These are phyloP conservation scores for Saccharomyces hybrid DNA, from an alignment of 1,139 yeast species.

Conservation along the genomic window DNA sequence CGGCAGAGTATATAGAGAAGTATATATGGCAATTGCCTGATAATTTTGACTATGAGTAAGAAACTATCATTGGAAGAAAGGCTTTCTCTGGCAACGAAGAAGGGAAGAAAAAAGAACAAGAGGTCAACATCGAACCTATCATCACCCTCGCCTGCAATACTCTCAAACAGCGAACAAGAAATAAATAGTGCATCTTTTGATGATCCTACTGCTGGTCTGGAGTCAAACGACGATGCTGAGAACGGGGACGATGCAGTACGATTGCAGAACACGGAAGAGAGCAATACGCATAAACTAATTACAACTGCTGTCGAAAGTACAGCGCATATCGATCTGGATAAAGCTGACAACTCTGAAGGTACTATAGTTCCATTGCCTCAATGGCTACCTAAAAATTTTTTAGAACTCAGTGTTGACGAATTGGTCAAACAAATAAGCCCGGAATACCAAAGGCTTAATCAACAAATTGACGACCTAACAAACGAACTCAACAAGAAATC, in stretches of 20 bases:
- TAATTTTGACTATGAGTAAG: slow-evolving; percentile 9
- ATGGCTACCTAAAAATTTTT: slow-evolving; percentile 20
- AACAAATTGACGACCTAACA: slow-evolving; percentile 9
- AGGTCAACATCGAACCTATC: slow-evolving; percentile 8
- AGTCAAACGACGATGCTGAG: not conserved
- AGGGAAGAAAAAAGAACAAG: slow-evolving; percentile 27
- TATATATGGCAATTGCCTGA: not conserved
- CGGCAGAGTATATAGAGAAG: not conserved
- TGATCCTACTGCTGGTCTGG: not conserved
- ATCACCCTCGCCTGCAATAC: not conserved
- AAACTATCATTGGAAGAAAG: slow-evolving; percentile 71
- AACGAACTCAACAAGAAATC: slow-evolving; percentile 6
- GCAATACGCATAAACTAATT: not conserved
- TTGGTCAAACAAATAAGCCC: slow-evolving; percentile 16
- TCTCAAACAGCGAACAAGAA: slow-evolving; percentile 7
- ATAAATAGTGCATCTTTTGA: not conserved
- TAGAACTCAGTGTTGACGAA: slow-evolving; percentile 14
- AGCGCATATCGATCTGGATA: not conserved
- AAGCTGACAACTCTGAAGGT: not conserved
- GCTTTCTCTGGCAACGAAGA: slow-evolving; percentile 69
- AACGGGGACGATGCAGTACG: not conserved
- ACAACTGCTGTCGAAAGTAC: not conserved
- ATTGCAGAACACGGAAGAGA: not conserved
- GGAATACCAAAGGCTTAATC: slow-evolving; percentile 6
- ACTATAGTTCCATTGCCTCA: not conserved